Evolutionary conservation across 2,329 filamentous ascomycete species (phyloP).

Genomic region (Fusarium tupiense): DNA sequence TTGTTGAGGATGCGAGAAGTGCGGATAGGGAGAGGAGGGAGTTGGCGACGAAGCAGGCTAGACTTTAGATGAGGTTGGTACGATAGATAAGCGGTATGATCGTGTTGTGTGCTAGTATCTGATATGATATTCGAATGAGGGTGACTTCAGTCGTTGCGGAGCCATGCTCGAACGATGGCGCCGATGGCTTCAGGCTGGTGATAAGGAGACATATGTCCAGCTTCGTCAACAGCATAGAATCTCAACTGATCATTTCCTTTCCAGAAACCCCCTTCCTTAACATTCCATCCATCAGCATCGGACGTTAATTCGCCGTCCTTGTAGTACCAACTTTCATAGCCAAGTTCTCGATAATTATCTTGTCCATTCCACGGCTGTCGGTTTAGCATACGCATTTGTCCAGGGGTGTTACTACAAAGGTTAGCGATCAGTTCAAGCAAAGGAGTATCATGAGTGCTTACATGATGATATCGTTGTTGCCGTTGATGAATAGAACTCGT

Average conservation of each 20-base stretch:
- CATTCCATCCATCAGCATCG: background rate
- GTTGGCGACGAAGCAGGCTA: background rate
- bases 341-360: background rate
- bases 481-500: constrained; percentile 14
- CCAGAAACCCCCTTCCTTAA: constrained; percentile 11
- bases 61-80: background rate
- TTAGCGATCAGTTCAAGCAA: fast-evolving
- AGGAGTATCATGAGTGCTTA: background rate
- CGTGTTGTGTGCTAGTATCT: too few relatives aligned
- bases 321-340: constrained; percentile 6
- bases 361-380: constrained; percentile 11
- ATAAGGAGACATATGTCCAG: constrained; percentile 14
- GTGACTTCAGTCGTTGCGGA: background rate
- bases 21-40: background rate
- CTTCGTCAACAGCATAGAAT: constrained; percentile 27
- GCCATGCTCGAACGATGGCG: constrained; percentile 7
- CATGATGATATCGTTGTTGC: constrained; percentile 25
- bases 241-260: constrained; percentile 20
- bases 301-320: constrained; percentile 5
- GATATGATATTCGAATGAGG: fast-evolving
- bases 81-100: background rate
- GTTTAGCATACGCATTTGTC: constrained; percentile 26
- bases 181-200: constrained; percentile 24
- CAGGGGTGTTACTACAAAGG: constrained; percentile 10
- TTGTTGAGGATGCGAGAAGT: constrained; percentile 28